Conservation (phyloP, 371 early-diverging fungal genomes). For the Circinella minor region DNA sequence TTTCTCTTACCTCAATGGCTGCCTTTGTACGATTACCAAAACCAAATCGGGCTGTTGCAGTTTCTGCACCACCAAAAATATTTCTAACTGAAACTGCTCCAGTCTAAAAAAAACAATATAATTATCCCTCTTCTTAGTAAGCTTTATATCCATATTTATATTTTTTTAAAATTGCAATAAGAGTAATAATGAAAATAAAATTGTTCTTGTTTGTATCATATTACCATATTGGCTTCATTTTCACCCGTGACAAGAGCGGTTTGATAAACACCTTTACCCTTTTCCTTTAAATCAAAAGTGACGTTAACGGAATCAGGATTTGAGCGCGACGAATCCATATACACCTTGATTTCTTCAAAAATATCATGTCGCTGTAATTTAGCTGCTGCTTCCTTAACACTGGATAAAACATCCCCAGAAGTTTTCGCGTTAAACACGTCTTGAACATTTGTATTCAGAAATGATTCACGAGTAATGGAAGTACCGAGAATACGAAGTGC, state of each 20-base stretch:
- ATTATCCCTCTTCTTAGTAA: not conserved
- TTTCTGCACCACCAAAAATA: constrained; percentile 86
- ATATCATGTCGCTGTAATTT: constrained; percentile 76
- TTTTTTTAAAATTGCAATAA: not conserved
- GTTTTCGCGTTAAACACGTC: constrained; percentile 57
- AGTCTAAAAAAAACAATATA: constrained; percentile 35
- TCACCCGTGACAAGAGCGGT: constrained; percentile 40
- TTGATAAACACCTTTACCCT: constrained; percentile 30
- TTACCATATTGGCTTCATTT: constrained; percentile 52
- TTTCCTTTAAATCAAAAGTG: constrained; percentile 54
- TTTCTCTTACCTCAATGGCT: constrained; percentile 61
- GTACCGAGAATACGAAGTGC: constrained; percentile 44
- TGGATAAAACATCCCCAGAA: constrained; percentile 61
- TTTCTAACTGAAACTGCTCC: constrained; percentile 71
- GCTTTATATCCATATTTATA: not conserved
- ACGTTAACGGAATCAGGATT: constrained; percentile 65
- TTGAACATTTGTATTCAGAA: constrained; percentile 40
- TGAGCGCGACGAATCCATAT: constrained; percentile 61
- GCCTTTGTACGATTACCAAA: constrained; percentile 75
- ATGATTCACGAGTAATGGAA: constrained; percentile 41
- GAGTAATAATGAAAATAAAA: too few relatives aligned
- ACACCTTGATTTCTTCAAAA: constrained; percentile 73
- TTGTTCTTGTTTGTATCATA: not conserved
- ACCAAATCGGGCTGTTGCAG: constrained; percentile 61
- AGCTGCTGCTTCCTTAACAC: constrained; percentile 62